Evolutionary conservation across 768 basidiomycete genomes (phyloP), one percentile per base, ranked within the genome.

Genomic region (Strobilomyces echinocephalus): DNA sequence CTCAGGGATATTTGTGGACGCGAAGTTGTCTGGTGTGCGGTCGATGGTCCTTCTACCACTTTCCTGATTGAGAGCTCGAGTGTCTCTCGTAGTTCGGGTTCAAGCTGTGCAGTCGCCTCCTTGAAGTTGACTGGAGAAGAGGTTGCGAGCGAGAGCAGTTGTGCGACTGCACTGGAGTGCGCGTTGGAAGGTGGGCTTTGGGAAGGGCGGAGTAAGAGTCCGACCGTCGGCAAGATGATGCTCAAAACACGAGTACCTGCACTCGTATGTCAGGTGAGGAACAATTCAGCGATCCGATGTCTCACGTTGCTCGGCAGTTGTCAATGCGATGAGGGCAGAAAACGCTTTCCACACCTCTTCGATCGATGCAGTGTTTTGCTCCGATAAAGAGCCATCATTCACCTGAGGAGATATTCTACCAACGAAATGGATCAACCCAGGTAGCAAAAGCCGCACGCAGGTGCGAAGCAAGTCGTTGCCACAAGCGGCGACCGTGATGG

Each of bases 331-430:
- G 45, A 93, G 79, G 0, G 80, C 73, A 2, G 84, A 73, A 53
- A 97, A 84, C 10, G 89, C 83, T 68, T 86, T 94, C 79, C 91
- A 81, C 12, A 91, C 81, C 69, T 97, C 94, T 8, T 81, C 82
- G 2, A 90, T 73, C 2, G 84, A 86, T 14, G 80, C 76, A 12
- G 76, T 68, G 24, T 85, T 80, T n/a, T 73, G 60, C 36, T 88
- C 84, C 1, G 77, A 70, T 24, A 84, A 64, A 1, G 74, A 72
- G 8, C 76, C 77, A 42, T 88, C 85, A 52, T 78, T 79, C n/a
- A 82, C 73, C 14, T 74, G 69, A 1, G 82, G 80, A 0, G 88
- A 82, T 33, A 86, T 76, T 54, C 79, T 84, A 10, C 87, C 86
- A 26, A 94, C 72, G 61, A 84, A 90, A 56, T 84, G 85, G n/a